Conservation (phyloP, 192 early-diverging fungal genomes). For the Linnemannia elongata region DNA sequence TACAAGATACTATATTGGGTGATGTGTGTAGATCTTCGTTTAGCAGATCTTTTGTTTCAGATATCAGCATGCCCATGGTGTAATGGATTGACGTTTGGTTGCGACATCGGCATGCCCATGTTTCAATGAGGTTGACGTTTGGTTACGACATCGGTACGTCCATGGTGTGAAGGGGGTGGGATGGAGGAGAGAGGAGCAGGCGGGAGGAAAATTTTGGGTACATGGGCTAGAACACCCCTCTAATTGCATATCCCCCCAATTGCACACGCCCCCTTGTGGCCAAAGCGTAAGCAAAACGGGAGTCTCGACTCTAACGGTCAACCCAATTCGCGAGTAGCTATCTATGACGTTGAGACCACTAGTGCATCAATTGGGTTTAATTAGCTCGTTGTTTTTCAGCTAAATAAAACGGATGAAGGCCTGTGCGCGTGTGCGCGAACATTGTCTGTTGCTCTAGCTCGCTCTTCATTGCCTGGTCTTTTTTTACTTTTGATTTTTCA, state of each 20-base stretch:
- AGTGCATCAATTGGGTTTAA: neutral
- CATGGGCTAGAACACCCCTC: neutral
- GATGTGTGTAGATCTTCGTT: neutral
- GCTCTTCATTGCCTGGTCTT: too few species aligned
- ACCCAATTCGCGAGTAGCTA: neutral
- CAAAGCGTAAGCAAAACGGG: neutral
- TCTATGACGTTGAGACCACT: neutral
- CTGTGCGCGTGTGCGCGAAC: too few species aligned
- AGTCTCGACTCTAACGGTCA: neutral
- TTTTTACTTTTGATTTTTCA: too few species aligned
- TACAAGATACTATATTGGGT: neutral
- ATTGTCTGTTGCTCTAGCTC: too few species aligned
- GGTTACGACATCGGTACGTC: neutral
- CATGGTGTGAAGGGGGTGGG: neutral
- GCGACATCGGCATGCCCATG: neutral
- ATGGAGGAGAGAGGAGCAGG: neutral
- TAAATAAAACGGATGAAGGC: too few species aligned
- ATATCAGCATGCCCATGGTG: too few species aligned
- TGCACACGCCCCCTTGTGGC: neutral
- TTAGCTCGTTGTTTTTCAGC: neutral
- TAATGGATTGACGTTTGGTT: neutral
- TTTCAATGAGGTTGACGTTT: neutral
- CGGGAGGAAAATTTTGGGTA: neutral
- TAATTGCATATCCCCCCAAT: neutral
- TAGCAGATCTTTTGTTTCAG: neutral